Base-by-base conservation (phyloP, 441 rosid genomes). In the Isatis lusitanica region DNA sequence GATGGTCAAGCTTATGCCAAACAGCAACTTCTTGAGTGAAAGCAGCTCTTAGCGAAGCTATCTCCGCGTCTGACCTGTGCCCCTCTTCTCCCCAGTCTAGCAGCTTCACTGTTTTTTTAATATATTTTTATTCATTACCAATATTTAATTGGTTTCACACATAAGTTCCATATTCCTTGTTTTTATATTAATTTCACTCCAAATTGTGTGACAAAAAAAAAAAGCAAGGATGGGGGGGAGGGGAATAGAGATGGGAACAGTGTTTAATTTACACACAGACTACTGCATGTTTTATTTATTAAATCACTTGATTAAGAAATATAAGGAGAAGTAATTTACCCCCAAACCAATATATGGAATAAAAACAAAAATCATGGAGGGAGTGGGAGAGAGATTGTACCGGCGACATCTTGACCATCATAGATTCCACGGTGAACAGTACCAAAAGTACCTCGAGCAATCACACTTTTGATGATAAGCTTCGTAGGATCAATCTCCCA, bases 401-500 rank as follows among this genome's bases (percentile, higher is more conserved):
- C 97, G 59, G 98, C 98, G 47, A 92, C 89, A 85, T 94, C 98
- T 72, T 71, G 97, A 50, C 88, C 89, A 71, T 94, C 97, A 63
- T 94, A 94, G 71, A 85, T 26, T 39, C 98, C 98, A 68, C 98
- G 97, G 79, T 92, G 97, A 82, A 94, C 96, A 62, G 90, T 85
- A 10, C 97, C 97, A 65, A 94, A 94, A 74, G 97, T 87, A 75
- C 98, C 98, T 30, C 97, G 87, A 43, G 95, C 97, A 68, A 94
- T 87, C 71, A 84, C 92, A 77, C 80, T 51, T 86, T 83, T 92
- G 82, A 92, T 75, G 8, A 85, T 47, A 48, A 94, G 96, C 83
- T 89, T 89, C 62, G 91, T 82, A 64, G 95, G 92, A 70, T 94
- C 97, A 82, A 94, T 89, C 87, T 94, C 97, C 98, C 96, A 92